Conservation (phyloP, 2,329 filamentous ascomycete genomes). For the Teratosphaeria zuluensis region DNA sequence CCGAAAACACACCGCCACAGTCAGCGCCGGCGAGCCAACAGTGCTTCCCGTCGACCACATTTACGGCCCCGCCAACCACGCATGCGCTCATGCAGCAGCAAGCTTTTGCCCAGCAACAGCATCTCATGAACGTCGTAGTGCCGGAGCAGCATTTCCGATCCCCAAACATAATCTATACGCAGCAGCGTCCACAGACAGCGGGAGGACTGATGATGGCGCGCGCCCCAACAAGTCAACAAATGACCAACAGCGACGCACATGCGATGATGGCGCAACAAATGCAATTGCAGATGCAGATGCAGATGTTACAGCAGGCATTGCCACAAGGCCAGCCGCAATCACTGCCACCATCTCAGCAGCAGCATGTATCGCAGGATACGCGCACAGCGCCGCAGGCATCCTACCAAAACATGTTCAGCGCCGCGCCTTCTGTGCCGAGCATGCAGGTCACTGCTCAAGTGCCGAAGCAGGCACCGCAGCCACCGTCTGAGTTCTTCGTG, state of each 20-base stretch:
- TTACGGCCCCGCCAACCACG: constrained; percentile 12
- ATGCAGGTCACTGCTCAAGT: constrained; percentile 20
- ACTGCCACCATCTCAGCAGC: not conserved
- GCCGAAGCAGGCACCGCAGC: constrained; percentile 21
- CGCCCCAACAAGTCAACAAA: constrained; percentile 11
- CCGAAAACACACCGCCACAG: constrained; percentile 40
- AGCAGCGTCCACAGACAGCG: not conserved
- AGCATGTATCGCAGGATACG: constrained; percentile 1
- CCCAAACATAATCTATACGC: constrained; percentile 7
- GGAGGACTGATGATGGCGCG: not conserved
- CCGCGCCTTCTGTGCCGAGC: constrained; percentile 6
- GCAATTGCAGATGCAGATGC: constrained; percentile 15
- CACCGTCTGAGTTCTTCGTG: constrained; percentile 30
- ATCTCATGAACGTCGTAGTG: constrained; percentile 20
- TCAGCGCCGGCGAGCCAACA: constrained; percentile 42
- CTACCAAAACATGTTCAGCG: constrained; percentile 11
- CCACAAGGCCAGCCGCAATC: not conserved
- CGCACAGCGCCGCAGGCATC: constrained; percentile 5
- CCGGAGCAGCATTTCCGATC: constrained; percentile 13
- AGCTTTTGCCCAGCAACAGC: constrained; percentile 7
- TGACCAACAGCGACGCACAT: constrained; percentile 16
- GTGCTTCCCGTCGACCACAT: constrained; percentile 30
- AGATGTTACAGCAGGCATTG: constrained; percentile 11
- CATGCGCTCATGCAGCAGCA: constrained; percentile 4
- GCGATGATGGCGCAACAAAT: constrained; percentile 8